Evolutionary conservation across 192 early-diverging fungal species (phyloP).

Genomic region (Chytriomyces sp.): DNA sequence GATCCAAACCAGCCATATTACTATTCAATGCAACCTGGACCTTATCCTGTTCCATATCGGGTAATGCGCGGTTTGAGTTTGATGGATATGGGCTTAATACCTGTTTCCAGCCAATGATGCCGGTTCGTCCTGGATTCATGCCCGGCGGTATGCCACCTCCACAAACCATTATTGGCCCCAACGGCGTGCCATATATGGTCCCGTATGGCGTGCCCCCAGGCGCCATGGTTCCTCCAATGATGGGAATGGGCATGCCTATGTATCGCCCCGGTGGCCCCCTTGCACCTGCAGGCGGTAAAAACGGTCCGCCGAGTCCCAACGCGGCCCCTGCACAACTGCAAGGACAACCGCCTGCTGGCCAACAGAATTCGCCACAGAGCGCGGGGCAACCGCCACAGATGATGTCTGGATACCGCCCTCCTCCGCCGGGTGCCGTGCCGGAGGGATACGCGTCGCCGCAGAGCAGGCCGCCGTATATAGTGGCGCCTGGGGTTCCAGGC

Average conservation of each 20-base stretch:
- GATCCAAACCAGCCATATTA: slow-evolving; percentile 21
- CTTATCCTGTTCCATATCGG: slow-evolving; percentile 20
- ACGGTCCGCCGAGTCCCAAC: slow-evolving; percentile 21
- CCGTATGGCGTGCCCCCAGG: slow-evolving; percentile 19
- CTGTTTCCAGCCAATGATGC: slow-evolving; percentile 22
- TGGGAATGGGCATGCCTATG: slow-evolving; percentile 10
- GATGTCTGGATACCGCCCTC: background rate
- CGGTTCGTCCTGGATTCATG: slow-evolving; percentile 25
- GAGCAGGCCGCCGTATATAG: slow-evolving; percentile 2
- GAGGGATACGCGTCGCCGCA: slow-evolving; percentile 7
- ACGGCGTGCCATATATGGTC: slow-evolving; percentile 30
- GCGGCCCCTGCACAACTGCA: slow-evolving; percentile 2
- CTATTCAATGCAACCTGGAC: slow-evolving; percentile 6
- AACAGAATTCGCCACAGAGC: background rate
- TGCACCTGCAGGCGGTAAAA: background rate
- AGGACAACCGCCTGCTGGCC: background rate
- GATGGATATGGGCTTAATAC: too few relatives aligned
- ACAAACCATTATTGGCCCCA: slow-evolving; percentile 21
- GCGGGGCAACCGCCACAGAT: background rate
- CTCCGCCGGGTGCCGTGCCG: background rate
- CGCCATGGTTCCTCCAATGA: slow-evolving; percentile 32
- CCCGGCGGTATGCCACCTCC: slow-evolving; percentile 26
- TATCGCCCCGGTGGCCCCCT: slow-evolving; percentile 2
- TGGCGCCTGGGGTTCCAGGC: background rate
- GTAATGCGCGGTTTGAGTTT: too few relatives aligned